phyloP scores from a whole-genome alignment of 78 protist genomes.

The Creolimax fragrantissima region DNA sequence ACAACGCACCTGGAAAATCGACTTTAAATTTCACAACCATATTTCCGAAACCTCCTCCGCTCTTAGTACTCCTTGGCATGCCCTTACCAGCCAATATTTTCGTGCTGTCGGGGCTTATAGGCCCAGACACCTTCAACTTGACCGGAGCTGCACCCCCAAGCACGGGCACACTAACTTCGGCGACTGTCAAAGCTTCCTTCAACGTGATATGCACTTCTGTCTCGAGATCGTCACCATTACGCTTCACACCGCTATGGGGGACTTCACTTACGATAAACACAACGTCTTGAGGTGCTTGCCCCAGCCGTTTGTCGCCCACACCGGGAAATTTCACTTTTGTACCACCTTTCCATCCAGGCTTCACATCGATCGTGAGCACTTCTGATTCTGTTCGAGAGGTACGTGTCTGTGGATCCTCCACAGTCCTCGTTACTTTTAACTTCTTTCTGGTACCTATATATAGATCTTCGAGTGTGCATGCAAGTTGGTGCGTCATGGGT shows the following conservation, averaged over 20 bases:
- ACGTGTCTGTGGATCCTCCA: conserved; percentile 18
- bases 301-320: conserved; percentile 46
- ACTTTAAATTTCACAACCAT: conserved; percentile 28
- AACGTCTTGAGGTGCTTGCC: conserved; percentile 49
- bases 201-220: neutral
- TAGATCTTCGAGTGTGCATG: conserved; percentile 37
- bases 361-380: conserved; percentile 31
- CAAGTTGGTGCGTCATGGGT: neutral
- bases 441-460: conserved; percentile 30
- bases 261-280: conserved; percentile 54
- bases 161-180: neutral
- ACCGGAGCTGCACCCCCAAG: conserved; percentile 5
- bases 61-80: conserved; percentile 31
- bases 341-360: conserved; percentile 66
- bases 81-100: conserved; percentile 19
- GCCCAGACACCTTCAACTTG: neutral
- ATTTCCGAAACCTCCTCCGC: conserved; percentile 25
- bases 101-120: neutral
- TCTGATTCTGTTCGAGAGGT: neutral
- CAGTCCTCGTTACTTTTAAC: conserved; percentile 35
- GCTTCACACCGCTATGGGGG: conserved; percentile 40
- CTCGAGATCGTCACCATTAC: conserved; percentile 47
- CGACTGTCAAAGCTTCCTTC: conserved; percentile 30
- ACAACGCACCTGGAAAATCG: neutral
- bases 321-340: conserved; percentile 55